Percentiles rank a stretch among this genome's conserved stretches.
phyloP scores from a whole-genome alignment of 2,329 filamentous ascomycete genomes.

The Penicillium sp. region DNA sequence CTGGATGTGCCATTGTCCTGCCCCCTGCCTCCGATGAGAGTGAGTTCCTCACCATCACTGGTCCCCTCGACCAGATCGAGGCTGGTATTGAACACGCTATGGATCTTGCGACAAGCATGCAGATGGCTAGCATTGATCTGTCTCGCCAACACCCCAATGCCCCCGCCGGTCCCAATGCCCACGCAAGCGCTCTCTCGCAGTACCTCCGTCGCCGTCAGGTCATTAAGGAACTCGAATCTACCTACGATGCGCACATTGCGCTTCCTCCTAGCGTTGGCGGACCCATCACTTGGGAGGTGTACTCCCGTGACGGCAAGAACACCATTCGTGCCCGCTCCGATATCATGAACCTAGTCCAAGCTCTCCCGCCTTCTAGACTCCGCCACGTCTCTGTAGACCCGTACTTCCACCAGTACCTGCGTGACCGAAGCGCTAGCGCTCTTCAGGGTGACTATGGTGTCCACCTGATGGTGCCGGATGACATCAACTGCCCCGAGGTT shows the following conservation, averaged over 20 bases:
- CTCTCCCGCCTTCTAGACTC: constrained; percentile 49
- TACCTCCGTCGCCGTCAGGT: constrained; percentile 82
- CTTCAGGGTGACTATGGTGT: constrained; percentile 49
- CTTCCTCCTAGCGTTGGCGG: constrained; percentile 67
- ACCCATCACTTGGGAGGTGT: constrained; percentile 81
- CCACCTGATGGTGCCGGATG: constrained; percentile 50
- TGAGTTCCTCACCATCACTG: constrained; percentile 81
- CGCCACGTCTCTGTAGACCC: constrained; percentile 49
- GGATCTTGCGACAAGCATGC: constrained; percentile 84
- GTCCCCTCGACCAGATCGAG: constrained; percentile 71
- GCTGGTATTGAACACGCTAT: constrained; percentile 78
- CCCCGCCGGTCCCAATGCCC: constrained; percentile 68
- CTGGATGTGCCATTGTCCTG: constrained; percentile 84
- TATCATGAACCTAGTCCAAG: constrained; percentile 51
- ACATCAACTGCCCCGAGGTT: constrained; percentile 45
- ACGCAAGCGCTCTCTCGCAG: constrained; percentile 82
- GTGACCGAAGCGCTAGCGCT: constrained; percentile 39
- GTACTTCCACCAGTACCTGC: constrained; percentile 51
- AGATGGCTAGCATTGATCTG: constrained; percentile 79
- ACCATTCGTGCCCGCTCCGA: constrained; percentile 51
- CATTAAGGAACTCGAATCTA: constrained; percentile 76
- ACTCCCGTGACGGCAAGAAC: constrained; percentile 82
- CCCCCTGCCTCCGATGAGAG: constrained; percentile 74
- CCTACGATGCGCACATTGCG: constrained; percentile 84
- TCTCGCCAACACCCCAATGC: constrained; percentile 74